Conservation (phyloP, 768 basidiomycete species). For the Russula ochroleuca region DNA sequence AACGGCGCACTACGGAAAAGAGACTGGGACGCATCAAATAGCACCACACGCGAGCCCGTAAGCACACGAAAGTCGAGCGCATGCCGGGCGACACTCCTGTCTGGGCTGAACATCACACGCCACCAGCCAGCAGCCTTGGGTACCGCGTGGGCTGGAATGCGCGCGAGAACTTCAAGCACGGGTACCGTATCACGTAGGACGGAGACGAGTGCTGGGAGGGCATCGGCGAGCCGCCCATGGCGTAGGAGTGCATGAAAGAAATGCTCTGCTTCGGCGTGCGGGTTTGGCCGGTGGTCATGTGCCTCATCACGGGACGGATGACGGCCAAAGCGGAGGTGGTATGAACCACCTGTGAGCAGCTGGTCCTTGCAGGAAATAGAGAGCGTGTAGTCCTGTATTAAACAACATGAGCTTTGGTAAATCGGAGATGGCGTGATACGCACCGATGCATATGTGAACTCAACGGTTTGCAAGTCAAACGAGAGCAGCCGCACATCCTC, state of each 20-base stretch:
- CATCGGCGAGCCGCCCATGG: slow-evolving; percentile 59
- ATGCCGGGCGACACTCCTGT: slow-evolving; percentile 42
- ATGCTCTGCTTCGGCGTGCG: slow-evolving; percentile 75
- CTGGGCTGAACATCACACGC: slow-evolving; percentile 48
- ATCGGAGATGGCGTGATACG: slow-evolving; percentile 19
- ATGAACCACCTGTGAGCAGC: slow-evolving; percentile 58
- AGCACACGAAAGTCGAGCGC: slow-evolving; percentile 79
- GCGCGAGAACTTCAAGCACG: slow-evolving; percentile 67
- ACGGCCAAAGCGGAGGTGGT: slow-evolving; percentile 70
- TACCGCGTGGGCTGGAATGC: slow-evolving; percentile 41
- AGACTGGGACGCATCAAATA: slow-evolving; percentile 71
- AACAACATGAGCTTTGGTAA: background rate
- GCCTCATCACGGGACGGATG: slow-evolving; percentile 1
- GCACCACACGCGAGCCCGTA: slow-evolving; percentile 56
- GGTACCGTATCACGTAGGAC: slow-evolving; percentile 75
- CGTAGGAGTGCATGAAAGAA: slow-evolving; percentile 70
- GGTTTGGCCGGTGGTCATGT: slow-evolving; percentile 47
- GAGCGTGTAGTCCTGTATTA: slow-evolving; percentile 62
- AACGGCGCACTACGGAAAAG: slow-evolving; percentile 37
- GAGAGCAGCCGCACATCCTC: slow-evolving; percentile 75
- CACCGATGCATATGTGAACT: slow-evolving; percentile 74
- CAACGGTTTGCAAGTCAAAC: slow-evolving; percentile 90
- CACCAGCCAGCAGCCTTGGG: slow-evolving; percentile 83
- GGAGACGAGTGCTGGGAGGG: slow-evolving; percentile 61
- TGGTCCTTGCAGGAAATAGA: slow-evolving; percentile 77